These are phyloP conservation scores for Tulasnella sp. DNA, from an alignment of 768 basidiomycete genomes.

Conservation along the genomic window DNA sequence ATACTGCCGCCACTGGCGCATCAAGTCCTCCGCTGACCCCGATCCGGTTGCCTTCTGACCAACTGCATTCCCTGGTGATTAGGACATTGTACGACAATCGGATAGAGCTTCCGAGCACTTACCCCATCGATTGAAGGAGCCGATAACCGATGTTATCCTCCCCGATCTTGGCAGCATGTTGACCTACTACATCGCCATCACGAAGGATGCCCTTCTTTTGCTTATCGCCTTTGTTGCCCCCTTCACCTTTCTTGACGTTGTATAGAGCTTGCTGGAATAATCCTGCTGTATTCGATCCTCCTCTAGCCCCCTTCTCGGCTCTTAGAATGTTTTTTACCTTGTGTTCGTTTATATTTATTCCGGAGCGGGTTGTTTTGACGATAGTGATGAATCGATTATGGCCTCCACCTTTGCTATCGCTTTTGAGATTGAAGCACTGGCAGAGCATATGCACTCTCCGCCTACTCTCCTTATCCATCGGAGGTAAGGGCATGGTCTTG, in stretches of 20 bases:
- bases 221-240: slow-evolving; percentile 23
- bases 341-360: slow-evolving; percentile 41
- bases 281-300: slow-evolving; percentile 24
- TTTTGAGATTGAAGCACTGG: slow-evolving; percentile 62
- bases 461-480: slow-evolving; percentile 59
- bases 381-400: slow-evolving; percentile 63
- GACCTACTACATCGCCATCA: slow-evolving; percentile 84
- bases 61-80: too few relatives aligned
- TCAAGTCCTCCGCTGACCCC: slow-evolving; percentile 54
- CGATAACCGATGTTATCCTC: slow-evolving; percentile 72
- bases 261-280: too few relatives aligned
- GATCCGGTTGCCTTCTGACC: slow-evolving; percentile 70
- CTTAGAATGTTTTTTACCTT: slow-evolving; percentile 38
- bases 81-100: too few relatives aligned
- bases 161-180: slow-evolving; percentile 69
- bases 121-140: slow-evolving; percentile 79
- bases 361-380: slow-evolving; percentile 49
- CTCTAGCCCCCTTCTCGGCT: slow-evolving; percentile 26
- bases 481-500: slow-evolving; percentile 53
- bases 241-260: slow-evolving; percentile 25
- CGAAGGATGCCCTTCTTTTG: slow-evolving; percentile 30
- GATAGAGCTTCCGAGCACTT: too few relatives aligned
- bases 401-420: slow-evolving; percentile 56
- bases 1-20: slow-evolving; percentile 64
- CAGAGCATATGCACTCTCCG: slow-evolving; percentile 71